Conservation (phyloP, 352 stramenopile species). For the Globisporangium rhizosaccharum region DNA sequence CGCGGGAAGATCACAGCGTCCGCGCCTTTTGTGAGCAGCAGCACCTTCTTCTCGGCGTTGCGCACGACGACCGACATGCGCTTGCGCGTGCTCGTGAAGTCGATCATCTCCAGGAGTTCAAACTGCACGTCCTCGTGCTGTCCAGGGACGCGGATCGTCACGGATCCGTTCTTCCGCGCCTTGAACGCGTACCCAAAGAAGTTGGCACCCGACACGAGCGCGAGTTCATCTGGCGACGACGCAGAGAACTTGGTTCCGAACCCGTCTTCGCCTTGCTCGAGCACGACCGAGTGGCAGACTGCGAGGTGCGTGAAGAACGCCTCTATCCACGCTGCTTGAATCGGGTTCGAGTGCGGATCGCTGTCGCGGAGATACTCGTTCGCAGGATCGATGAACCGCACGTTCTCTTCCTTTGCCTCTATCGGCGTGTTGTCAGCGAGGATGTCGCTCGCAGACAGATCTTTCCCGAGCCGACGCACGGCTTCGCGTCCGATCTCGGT, state of each 20-base stretch:
- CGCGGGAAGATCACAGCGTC: constrained; percentile 81
- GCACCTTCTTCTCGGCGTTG: constrained; percentile 49
- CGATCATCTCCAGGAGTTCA: constrained; percentile 93
- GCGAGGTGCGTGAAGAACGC: constrained; percentile 78
- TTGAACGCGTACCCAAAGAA: constrained; percentile 80
- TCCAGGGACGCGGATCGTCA: constrained; percentile 43
- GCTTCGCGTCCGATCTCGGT: constrained; percentile 83
- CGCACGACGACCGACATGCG: constrained; percentile 97
- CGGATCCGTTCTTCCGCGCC: constrained; percentile 53
- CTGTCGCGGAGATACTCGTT: constrained; percentile 54
- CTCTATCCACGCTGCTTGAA: constrained; percentile 70
- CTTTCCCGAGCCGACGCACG: constrained; percentile 58
- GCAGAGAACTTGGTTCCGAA: constrained; percentile 54
- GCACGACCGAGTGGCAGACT: constrained; percentile 82
- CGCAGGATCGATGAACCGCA: constrained; percentile 77
- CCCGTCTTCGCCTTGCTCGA: constrained; percentile 49
- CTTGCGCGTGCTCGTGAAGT: constrained; percentile 98
- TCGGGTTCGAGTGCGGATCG: constrained; percentile 30
- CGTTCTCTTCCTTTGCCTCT: constrained; percentile 58
- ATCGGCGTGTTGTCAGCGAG: constrained; percentile 58
- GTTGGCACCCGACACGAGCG: constrained; percentile 71
- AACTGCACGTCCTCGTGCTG: constrained; percentile 44
- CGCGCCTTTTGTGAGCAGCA: constrained; percentile 81
- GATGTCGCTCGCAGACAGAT: constrained; percentile 70
- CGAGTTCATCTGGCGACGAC: constrained; percentile 78